These are phyloP conservation scores for Echites panduratus DNA, from an alignment of 257 asterid species.

Conservation along the genomic window DNA sequence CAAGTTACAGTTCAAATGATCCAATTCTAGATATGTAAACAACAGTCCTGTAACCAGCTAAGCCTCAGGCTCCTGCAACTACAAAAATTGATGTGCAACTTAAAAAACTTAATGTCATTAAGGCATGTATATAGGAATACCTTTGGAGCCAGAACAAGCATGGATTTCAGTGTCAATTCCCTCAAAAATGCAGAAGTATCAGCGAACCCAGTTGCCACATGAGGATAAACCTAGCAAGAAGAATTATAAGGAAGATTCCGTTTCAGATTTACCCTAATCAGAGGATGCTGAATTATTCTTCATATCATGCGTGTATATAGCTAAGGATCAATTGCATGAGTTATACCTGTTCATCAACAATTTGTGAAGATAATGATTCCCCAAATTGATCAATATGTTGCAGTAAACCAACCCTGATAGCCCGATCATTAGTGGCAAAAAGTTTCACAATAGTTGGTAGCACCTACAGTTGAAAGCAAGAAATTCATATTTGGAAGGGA, in stretches of 20 bases:
- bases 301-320: neutral
- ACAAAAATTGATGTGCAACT: neutral
- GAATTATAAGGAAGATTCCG: conserved; percentile 6
- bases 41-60: neutral
- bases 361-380: conserved; percentile 74
- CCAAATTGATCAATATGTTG: conserved; percentile 96
- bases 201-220: conserved; percentile 89
- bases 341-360: conserved; percentile 87
- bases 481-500: conserved; percentile 2
- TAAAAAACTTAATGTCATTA: neutral
- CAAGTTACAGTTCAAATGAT: neutral
- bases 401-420: conserved; percentile 80
- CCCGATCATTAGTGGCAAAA: conserved; percentile 85
- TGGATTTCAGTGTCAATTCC: conserved; percentile 91
- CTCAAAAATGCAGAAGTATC: conserved; percentile 94
- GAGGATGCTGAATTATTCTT: conserved; percentile 2
- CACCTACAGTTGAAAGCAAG: conserved; percentile 36
- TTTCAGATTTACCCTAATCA: conserved; percentile 2
- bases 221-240: conserved; percentile 74
- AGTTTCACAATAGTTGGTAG: conserved; percentile 84
- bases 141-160: conserved; percentile 99
- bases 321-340: conserved; percentile 22
- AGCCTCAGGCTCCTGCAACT: neutral
- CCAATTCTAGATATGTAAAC: neutral
- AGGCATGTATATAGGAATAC: conserved; percentile 30